These are phyloP conservation scores for Pleurostoma richardsiae DNA, from an alignment of 2,329 filamentous ascomycete genomes.

Conservation along the genomic window DNA sequence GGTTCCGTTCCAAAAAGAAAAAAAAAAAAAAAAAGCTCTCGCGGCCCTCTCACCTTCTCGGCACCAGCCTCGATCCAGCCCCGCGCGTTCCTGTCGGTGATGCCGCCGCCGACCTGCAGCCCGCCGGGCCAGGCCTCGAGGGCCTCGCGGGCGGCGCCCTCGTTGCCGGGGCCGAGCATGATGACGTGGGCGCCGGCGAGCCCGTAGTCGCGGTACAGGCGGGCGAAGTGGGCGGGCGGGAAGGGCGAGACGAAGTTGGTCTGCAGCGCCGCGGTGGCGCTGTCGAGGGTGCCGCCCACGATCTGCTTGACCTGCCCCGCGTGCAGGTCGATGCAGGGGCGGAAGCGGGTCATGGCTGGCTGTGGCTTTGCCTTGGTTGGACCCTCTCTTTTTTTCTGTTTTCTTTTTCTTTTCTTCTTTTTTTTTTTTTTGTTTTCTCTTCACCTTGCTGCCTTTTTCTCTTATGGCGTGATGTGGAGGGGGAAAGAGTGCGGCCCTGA, in stretches of 20 bases:
- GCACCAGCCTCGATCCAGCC: conserved; percentile 86
- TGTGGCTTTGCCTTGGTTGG: too few relatives aligned
- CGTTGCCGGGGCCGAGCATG: conserved; percentile 88
- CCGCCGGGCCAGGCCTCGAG: conserved; percentile 72
- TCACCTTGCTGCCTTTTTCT: too few relatives aligned
- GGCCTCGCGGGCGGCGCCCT: conserved; percentile 72
- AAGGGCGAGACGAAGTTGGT: conserved; percentile 91
- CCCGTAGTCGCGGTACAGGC: conserved; percentile 70
- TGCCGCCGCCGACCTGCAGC: conserved; percentile 90
- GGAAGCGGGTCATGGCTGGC: conserved; percentile 76
- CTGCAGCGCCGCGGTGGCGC: conserved; percentile 60
- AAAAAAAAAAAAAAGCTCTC: conserved; percentile 1
- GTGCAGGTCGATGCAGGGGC: conserved; percentile 95
- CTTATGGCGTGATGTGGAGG: too few relatives aligned
- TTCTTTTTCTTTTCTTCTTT: conserved; percentile 5
- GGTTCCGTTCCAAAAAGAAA: neutral
- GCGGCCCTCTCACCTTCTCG: conserved; percentile 62
- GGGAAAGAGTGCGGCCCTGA: too few relatives aligned
- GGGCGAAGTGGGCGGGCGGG: conserved; percentile 74
- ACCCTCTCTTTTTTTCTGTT: too few relatives aligned
- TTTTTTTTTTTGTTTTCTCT: too few relatives aligned
- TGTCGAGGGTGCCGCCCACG: conserved; percentile 85
- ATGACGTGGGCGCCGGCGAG: conserved; percentile 87
- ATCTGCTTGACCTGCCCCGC: conserved; percentile 98
- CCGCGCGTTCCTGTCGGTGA: conserved; percentile 77